Base-by-base conservation (phyloP, 495 filamentous ascomycete genomes). In the Penicillium malachiteum region DNA sequence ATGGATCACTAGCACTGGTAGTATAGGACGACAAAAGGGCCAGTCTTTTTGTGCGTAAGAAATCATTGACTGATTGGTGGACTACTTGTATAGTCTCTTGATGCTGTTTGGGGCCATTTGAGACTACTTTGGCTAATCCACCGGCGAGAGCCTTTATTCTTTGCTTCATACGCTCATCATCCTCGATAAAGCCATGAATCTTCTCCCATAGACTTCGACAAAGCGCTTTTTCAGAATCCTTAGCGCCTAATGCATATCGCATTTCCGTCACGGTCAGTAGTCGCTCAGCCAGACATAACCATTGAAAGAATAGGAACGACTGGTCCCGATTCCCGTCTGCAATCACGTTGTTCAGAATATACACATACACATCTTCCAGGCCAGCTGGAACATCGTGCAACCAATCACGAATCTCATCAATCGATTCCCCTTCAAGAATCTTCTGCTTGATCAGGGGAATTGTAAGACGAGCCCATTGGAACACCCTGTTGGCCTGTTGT, bases 1-100 rank as follows among this genome's bases (percentile, higher is more conserved):
- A 16, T 12, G 1, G 1, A 0, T 5, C 46, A 17, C 45, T 50
- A 4, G 6, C 18, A 14, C n/a, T 43, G 50, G 55, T 51, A 5
- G 18, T 38, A 48, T 59, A 42, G 57, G 54, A 60, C 56, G n/a
- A n/a, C n/a, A 62, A 58, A 62, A 56, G 48, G 26, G 45, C 17
- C 30, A 58, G 51, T 21, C 56, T 50, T 50, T 58, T 58, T 10
- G 8, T 13, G 38, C 39, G 51, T 5, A 57, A 45, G 54, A 54
- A 61, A 35, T 61, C 58, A 34, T 57, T 61, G 39, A 61, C 58
- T 13, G 54, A 58, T 43, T 62, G 55, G 48, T 62, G 59, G 12
- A 62, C 45, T 7, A 53, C 52, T 42, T 62, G 55, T 14, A 62
- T 35, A n/a, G 21, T 62, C 3, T 52, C 44, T 7, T 52, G 5